A percentile compares a stretch with the other conserved stretches of the same genome.
Evolutionary conservation across 495 filamentous ascomycete genomes (phyloP).

Genomic region (Geopyxis carbonaria): DNA sequence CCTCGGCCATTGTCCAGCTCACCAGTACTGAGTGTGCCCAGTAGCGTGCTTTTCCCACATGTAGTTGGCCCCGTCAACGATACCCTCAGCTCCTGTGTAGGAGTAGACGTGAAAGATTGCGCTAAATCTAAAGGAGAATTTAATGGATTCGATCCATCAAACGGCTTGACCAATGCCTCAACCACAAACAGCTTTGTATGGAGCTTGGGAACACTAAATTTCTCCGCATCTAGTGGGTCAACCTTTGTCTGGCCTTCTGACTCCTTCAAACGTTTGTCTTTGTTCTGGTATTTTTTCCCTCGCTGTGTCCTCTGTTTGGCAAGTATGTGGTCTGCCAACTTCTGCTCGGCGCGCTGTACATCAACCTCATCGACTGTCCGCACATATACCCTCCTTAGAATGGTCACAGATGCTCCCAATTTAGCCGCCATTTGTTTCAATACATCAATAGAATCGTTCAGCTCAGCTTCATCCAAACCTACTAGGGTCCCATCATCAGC

Average conservation of each 20-base stretch:
- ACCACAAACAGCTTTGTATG: conserved; percentile 63
- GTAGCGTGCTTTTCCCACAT: conserved; percentile 82
- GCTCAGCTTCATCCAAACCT: conserved; percentile 74
- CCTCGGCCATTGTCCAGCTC: conserved; percentile 84
- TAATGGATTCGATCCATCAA: conserved; percentile 10
- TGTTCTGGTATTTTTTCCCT: conserved; percentile 13
- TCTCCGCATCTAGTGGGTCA: conserved; percentile 15
- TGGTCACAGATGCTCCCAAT: conserved; percentile 72
- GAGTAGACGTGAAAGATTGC: conserved; percentile 1
- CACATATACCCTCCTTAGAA: conserved; percentile 68
- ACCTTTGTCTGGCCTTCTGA: conserved; percentile 6
- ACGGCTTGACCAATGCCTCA: conserved; percentile 61
- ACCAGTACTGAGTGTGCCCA: conserved; percentile 76
- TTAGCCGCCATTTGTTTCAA: conserved; percentile 79
- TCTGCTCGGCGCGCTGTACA: conserved; percentile 14
- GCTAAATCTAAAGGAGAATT: neutral
- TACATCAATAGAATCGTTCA: conserved; percentile 74
- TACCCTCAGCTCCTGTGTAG: conserved; percentile 67
- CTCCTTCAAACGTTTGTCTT: conserved; percentile 5
- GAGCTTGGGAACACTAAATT: conserved; percentile 22
- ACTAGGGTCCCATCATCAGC: conserved; percentile 86
- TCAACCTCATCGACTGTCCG: conserved; percentile 32
- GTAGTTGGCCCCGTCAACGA: conserved; percentile 79
- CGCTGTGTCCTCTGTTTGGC: conserved; percentile 8
- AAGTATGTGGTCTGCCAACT: conserved; percentile 18